Evolutionary conservation across 1,284 basidiomycete species (phyloP), one percentile per base, ranked within the genome.

Genomic region (Puccinia hordei): DNA sequence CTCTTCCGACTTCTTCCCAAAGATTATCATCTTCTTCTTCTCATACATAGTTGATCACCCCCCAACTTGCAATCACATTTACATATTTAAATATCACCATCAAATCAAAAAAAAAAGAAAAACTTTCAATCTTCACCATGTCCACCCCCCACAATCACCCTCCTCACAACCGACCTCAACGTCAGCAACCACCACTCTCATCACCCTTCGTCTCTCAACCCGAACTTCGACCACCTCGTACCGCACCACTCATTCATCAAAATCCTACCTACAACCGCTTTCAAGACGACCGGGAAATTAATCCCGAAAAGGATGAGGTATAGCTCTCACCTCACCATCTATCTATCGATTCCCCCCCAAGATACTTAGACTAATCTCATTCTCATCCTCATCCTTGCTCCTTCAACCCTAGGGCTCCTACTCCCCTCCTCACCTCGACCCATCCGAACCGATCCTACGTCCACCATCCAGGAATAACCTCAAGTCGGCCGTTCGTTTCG

Each of bases 271-370:
- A 61, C 41, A 74, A 74, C 22, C 57, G 38, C 38, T 46, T n/a
- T 61, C 53, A 22, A 15, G 73, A 74, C 35, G 73, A 59, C 57
- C 73, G 46, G 24, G 73, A 74, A 10, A 61, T 22, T 1, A 74
- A 74, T 33, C 46, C 49, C 53, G 73, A 74, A 24, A 61, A 74
- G 41, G 73, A 74, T 74, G 55, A 74, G 53, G 73, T 61, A 41
- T 4, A 27, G 44, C n/a, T 74, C 55, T 74, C 33, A 0, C 17
- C 38, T 74, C n/a, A 61, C 55, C 61, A 22, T 33, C 35, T 24
- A 35, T 33, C 35, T 44, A 19, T 41, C 33, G 0, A 19, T 22
- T 24, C 22, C 44, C 5, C 9, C n/a, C 33, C 33, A 61, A 19
- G n/a, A n/a, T n/a, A n/a, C n/a, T n/a, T n/a, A n/a, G n/a, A 27